Evolutionary conservation across 352 stramenopile genomes (phyloP), one percentile per base, ranked within the genome.

Genomic region (Globisporangium nodosum): DNA sequence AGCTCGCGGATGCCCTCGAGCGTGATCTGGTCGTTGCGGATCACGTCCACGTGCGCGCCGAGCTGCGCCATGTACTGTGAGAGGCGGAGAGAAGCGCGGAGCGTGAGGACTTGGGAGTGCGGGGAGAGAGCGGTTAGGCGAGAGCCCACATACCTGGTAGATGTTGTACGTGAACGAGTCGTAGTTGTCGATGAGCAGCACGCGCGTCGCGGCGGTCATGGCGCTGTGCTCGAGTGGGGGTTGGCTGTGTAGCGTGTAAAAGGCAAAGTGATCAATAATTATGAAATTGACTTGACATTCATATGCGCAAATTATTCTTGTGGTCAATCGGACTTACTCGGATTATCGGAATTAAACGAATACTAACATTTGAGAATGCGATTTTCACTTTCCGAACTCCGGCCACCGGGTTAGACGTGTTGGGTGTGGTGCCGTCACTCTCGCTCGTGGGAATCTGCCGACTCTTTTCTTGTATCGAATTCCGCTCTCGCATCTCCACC

Each of bases 101-200:
- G 27, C 39, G 16, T 37, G 18, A 33, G 39, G 12, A 12, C 3
- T 39, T 4, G 15, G 13, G 4, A 24, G 18, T 2, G 1, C 24
- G 42, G 7, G 11, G 20, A 9, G 15, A 24, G 15, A 9, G n/a
- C 6, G 16, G 12, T 15, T 3, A 47, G 27, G 3, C 16, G 51
- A 13, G 18, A 50, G 15, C 30, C 5, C 3, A 16, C 62, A 27
- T 47, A 88, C 81, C 76, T 94, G 85, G 69, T 82, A 94, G 64
- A 95, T 81, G 69, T 95, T 95, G 78, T 95, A 95, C 68, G 84
- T 93, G 76, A 95, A 95, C 61, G 86, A 95, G 78, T 95, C 86
- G 56, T 95, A 95, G 69, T 95, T 95, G 75, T 95, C 86, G 71
- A 95, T 90, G 54, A 95, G 72, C 52, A 95, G 69, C 65, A 95